Percentiles rank a stretch among this genome's conserved stretches.
phyloP scores from a whole-genome alignment of 2,329 filamentous ascomycete genomes.

The Diaporthe sp. region DNA sequence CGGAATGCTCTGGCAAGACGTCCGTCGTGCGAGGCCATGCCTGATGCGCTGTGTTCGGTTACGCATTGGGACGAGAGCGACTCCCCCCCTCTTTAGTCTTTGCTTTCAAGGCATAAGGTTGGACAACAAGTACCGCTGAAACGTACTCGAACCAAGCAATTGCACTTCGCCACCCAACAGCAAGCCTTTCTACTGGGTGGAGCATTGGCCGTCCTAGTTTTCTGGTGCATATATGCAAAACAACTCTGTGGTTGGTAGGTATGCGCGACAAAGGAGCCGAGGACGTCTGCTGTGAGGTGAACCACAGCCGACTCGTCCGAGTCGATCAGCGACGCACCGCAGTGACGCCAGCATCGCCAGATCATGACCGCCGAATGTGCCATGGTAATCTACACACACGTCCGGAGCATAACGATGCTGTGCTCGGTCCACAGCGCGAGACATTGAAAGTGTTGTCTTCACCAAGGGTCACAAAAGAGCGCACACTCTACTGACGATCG shows the following conservation, averaged over 20 bases:
- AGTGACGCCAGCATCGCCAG: conserved; percentile 5
- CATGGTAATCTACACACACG: neutral
- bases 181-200: neutral
- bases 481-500: neutral
- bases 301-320: neutral
- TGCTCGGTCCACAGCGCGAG: conserved; percentile 7
- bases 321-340: neutral
- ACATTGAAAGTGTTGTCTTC: neutral
- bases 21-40: no score
- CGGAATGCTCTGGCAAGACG: neutral
- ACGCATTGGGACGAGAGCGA: neutral
- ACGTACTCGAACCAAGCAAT: conserved; percentile 6
- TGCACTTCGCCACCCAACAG: neutral
- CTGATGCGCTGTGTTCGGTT: neutral
- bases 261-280: neutral
- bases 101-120: conserved; percentile 2
- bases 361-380: neutral
- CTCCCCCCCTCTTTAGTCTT: neutral
- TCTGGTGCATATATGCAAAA: neutral
- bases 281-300: neutral
- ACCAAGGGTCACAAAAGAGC: neutral
- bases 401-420: neutral
- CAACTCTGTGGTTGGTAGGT: neutral
- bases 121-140: conserved; percentile 15
- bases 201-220: neutral